Percentiles rank a stretch among this genome's conserved stretches.
These are phyloP conservation scores for Lasiodiplodia sp. DNA, from an alignment of 2,329 filamentous ascomycete species.

Conservation along the genomic window DNA sequence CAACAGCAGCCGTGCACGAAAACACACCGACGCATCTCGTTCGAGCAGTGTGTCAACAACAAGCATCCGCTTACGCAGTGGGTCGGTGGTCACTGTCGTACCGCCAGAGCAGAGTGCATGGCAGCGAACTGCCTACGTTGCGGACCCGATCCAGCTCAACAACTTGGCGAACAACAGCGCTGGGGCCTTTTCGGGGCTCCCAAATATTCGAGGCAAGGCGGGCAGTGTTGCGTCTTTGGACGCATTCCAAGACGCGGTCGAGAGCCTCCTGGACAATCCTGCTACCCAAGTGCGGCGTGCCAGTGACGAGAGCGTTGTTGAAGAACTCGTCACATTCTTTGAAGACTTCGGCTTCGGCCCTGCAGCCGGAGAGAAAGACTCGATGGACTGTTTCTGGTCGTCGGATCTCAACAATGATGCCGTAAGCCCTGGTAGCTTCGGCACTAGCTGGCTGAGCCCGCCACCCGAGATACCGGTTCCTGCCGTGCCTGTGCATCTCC, in stretches of 20 bases:
- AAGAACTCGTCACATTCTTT: slow-evolving; percentile 53
- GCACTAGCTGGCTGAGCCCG: slow-evolving; percentile 13
- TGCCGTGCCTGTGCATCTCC: slow-evolving; percentile 15
- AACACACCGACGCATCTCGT: slow-evolving; percentile 6
- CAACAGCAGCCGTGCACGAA: slow-evolving; percentile 6
- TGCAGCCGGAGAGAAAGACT: slow-evolving; percentile 5
- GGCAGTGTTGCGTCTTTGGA: slow-evolving; percentile 17
- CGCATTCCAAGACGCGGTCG: slow-evolving; percentile 22
- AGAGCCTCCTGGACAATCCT: slow-evolving; percentile 4
- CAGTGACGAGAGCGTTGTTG: slow-evolving; percentile 45
- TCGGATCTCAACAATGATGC: slow-evolving; percentile 33
- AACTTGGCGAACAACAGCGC: slow-evolving; percentile 31
- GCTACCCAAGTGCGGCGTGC: slow-evolving; percentile 35
- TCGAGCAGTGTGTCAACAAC: slow-evolving; percentile 24
- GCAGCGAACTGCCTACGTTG: slow-evolving; percentile 47
- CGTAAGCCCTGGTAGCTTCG: background rate
- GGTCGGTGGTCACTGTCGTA: slow-evolving; percentile 44
- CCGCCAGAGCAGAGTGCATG: slow-evolving; percentile 45
- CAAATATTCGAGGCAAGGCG: background rate
- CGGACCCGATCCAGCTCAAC: slow-evolving; percentile 52
- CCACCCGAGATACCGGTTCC: slow-evolving; percentile 19
- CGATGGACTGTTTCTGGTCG: slow-evolving; percentile 24
- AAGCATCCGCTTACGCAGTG: slow-evolving; percentile 36
- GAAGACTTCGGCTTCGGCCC: slow-evolving; percentile 46
- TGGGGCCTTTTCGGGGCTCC: background rate